Conservation (phyloP, 495 filamentous ascomycete species). For the Usnea hakonensis region DNA sequence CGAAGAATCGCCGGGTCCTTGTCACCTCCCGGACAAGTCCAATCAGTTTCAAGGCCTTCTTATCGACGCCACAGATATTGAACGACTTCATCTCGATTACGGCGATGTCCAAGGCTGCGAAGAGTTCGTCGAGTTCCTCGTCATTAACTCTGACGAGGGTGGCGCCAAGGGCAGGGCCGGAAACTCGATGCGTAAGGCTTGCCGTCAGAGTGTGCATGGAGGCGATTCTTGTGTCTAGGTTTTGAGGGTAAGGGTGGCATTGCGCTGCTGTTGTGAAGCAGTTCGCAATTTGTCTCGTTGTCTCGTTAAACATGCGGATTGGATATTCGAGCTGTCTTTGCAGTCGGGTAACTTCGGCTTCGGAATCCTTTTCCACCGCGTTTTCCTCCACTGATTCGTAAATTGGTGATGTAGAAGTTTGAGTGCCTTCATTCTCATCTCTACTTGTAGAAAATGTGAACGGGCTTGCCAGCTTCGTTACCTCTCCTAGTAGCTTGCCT, state of each 20-base stretch:
- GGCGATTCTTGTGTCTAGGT: background rate
- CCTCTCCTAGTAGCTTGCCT: background rate
- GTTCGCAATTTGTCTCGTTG: background rate
- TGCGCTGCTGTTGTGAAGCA: background rate
- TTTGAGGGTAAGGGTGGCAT: background rate
- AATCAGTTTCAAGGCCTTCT: background rate
- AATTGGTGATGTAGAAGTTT: background rate
- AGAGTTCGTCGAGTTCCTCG: background rate
- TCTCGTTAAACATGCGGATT: background rate
- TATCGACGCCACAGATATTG: background rate
- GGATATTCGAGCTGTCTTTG: background rate
- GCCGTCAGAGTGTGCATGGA: background rate
- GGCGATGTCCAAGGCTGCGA: background rate
- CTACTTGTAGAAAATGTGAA: background rate
- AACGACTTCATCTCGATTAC: background rate
- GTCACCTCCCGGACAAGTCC: background rate
- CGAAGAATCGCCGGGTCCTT: slow-evolving; percentile 1
- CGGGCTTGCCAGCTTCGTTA: background rate
- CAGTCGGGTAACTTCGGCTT: background rate
- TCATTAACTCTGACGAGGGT: background rate
- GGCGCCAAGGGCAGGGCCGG: too few species aligned
- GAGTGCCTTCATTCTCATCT: background rate
- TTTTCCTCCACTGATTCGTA: background rate
- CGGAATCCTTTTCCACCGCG: background rate
- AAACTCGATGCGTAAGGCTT: background rate